These are phyloP conservation scores for Akanthomyces muscarius DNA, from an alignment of 2,329 filamentous ascomycete species.

Conservation along the genomic window DNA sequence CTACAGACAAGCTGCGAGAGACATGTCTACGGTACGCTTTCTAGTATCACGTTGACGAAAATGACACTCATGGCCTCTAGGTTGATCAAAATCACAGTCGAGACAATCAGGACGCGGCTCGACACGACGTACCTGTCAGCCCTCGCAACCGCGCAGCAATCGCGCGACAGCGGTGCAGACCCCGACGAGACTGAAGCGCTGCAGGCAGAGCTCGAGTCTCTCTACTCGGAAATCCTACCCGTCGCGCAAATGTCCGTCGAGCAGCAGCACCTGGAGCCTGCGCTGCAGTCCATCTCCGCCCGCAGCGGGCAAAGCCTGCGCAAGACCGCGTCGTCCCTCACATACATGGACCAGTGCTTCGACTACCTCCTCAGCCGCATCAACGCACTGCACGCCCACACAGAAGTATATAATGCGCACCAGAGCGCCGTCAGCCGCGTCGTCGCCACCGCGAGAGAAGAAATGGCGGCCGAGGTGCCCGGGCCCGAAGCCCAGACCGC, in stretches of 20 bases:
- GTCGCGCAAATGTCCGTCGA: constrained; percentile 69
- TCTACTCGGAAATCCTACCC: constrained; percentile 65
- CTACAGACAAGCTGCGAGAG: constrained; percentile 55
- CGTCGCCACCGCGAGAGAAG: constrained; percentile 39
- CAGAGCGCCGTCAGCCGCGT: constrained; percentile 37
- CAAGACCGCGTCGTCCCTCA: constrained; percentile 43
- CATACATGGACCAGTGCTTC: constrained; percentile 52
- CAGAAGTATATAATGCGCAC: constrained; percentile 45
- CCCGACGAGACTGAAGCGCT: constrained; percentile 46
- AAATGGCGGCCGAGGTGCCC: constrained; percentile 34
- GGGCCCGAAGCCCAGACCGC: constrained; percentile 13
- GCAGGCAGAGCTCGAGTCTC: constrained; percentile 63
- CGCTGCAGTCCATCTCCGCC: constrained; percentile 43
- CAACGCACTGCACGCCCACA: constrained; percentile 36
- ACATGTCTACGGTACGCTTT: constrained; percentile 46
- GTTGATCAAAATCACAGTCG: constrained; percentile 54
- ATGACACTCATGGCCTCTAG: constrained; percentile 26
- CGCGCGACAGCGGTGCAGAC: constrained; percentile 25
- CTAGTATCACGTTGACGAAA: not conserved
- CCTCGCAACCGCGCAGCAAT: constrained; percentile 30
- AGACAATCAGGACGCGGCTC: constrained; percentile 50
- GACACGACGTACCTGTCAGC: constrained; percentile 54
- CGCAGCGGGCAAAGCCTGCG: constrained; percentile 41
- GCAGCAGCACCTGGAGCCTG: constrained; percentile 61
- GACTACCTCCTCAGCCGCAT: constrained; percentile 48